A percentile compares a stretch with the other conserved stretches of the same genome.
Evolutionary conservation across 2,329 filamentous ascomycete species (phyloP).

Genomic region (Nigrospora osmanthi): DNA sequence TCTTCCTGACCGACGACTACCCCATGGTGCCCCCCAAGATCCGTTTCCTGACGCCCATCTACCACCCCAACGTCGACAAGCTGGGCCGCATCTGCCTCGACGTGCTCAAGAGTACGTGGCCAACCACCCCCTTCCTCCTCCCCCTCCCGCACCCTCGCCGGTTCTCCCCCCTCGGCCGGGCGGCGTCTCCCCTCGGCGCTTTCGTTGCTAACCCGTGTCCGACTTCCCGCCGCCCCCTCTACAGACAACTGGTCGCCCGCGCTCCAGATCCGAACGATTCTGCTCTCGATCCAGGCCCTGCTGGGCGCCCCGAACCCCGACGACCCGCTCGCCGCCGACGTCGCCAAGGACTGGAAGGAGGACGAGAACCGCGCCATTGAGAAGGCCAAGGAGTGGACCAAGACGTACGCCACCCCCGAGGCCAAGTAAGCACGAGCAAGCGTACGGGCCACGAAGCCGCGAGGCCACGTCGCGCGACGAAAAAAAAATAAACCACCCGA

Average conservation of each 20-base stretch:
- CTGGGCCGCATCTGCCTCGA: conserved; percentile 95
- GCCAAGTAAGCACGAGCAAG: neutral
- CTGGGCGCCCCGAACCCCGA: conserved; percentile 96
- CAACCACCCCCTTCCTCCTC: too few relatives aligned
- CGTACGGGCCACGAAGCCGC: neutral
- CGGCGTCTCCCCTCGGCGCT: neutral
- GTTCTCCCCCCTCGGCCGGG: too few relatives aligned
- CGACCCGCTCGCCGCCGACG: conserved; percentile 95
- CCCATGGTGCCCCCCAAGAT: conserved; percentile 99
- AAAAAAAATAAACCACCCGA: too few relatives aligned
- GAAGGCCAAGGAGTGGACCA: conserved; percentile 88
- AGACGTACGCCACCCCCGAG: conserved; percentile 60
- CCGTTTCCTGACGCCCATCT: conserved; percentile 97
- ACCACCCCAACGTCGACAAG: conserved; percentile 98
- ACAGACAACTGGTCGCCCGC: conserved; percentile 97
- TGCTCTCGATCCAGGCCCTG: conserved; percentile 96
- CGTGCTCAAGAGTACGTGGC: conserved; percentile 81
- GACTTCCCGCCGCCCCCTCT: too few relatives aligned
- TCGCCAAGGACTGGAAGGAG: conserved; percentile 97
- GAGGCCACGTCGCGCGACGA: too few relatives aligned
- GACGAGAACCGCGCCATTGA: conserved; percentile 87
- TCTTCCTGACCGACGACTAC: conserved; percentile 97
- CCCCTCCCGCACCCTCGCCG: too few relatives aligned
- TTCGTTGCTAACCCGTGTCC: neutral
- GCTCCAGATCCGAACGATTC: conserved; percentile 93